Percentiles rank a stretch among this genome's conserved stretches.
Evolutionary conservation across 2,329 filamentous ascomycete species (phyloP).

Genomic region (Leptographium procerum): DNA sequence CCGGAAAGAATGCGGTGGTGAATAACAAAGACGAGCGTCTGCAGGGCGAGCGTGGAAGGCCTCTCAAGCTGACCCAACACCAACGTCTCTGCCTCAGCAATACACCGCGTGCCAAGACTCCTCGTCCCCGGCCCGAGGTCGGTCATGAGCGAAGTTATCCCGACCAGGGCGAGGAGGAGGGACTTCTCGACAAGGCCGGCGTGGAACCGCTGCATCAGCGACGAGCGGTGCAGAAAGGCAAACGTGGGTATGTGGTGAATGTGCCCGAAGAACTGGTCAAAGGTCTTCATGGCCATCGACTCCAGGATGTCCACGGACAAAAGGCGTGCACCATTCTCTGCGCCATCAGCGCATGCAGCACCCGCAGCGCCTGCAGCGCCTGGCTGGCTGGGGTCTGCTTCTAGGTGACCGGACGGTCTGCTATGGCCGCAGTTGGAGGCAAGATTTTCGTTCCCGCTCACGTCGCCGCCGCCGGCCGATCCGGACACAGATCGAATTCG

Average conservation of each 20-base stretch:
- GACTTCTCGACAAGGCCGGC: constrained; percentile 43
- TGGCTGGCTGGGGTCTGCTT: background rate
- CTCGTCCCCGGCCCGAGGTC: constrained; percentile 40
- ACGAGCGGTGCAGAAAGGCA: constrained; percentile 47
- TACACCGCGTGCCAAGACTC: constrained; percentile 41
- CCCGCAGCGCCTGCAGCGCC: background rate
- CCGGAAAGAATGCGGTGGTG: constrained; percentile 35
- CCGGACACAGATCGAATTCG: constrained; percentile 9
- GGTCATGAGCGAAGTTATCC: constrained; percentile 44
- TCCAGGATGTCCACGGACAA: constrained; percentile 28
- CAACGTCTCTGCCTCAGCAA: constrained; percentile 41
- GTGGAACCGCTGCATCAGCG: constrained; percentile 47
- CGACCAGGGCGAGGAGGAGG: constrained; percentile 41
- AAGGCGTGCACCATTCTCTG: too few relatives aligned
- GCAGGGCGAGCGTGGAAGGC: constrained; percentile 44
- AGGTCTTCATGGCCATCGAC: constrained; percentile 37
- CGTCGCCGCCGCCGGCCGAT: background rate
- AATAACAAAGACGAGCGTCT: constrained; percentile 33
- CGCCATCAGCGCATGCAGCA: background rate
- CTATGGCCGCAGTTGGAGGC: background rate
- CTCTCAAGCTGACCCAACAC: constrained; percentile 42
- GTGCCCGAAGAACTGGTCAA: constrained; percentile 47
- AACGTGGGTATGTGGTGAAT: constrained; percentile 48
- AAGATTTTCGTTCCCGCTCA: background rate
- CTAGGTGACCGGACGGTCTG: background rate